Evolutionary conservation across 768 basidiomycete species (phyloP), one percentile per base, ranked within the genome.

Genomic region (Pleurotus ostreatus): DNA sequence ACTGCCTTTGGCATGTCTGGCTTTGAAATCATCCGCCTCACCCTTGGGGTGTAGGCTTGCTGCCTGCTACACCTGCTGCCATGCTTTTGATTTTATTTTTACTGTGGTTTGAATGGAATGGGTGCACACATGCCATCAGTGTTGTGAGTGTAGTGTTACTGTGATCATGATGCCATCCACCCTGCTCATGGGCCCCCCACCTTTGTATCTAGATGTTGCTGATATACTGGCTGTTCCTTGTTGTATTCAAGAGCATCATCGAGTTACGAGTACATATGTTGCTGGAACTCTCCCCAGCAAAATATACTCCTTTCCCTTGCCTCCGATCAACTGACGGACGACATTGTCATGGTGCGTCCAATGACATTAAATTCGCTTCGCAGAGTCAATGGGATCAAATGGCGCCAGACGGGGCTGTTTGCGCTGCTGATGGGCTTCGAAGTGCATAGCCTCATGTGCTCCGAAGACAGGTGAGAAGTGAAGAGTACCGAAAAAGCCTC

Each of bases 1-100:
- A 34, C 62, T 2, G 62, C 62, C 15, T 61, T 66, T 49, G 65
- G 55, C 5, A 70, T 70, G 68, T 62, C 64, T n/a, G 55, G 70
- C 1, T 59, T 69, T 5, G 70, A 71, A 60, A 56, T 71, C 26
- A 53, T 61, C 18, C 63, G 70, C 23, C 64, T 70, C 9, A 60
- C 41, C 34, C 59, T 63, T 26, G 65, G n/a, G 70, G 70, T 1
- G 58, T 70, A 25, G 70, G 70, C 3, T 53, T 71, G 11, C 58
- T 71, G 1, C 69, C 69, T 1, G 44, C 66, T 16, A 64, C 59
- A 9, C 61, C 65, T 2, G 45, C 66, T 43, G 62, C 58, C 1
- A 57, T 68, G 12, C 30, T 61, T 15, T 41, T 61, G 18, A 62
- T 61, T 3, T 59, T 63, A n/a, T 37, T 58, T 37, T 43, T 62